A percentile compares a stretch with the other conserved stretches of the same genome.
Conservation (phyloP, 1,284 basidiomycete genomes). For the Ustilago trichophora region DNA sequence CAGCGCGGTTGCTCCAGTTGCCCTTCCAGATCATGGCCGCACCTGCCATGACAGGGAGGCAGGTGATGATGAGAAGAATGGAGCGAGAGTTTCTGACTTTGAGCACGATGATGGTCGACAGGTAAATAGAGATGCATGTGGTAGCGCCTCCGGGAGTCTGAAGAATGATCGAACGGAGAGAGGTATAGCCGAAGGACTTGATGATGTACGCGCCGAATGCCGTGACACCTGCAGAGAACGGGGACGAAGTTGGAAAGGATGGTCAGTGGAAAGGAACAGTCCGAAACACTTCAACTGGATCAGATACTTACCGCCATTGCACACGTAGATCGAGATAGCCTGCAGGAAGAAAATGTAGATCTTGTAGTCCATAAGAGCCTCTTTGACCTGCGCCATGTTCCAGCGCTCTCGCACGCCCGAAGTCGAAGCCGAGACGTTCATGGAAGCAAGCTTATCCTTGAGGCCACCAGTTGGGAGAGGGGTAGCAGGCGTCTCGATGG, state of each 20-base stretch:
- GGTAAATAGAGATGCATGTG: conserved; percentile 68
- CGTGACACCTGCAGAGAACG: conserved; percentile 62
- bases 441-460: conserved; percentile 32
- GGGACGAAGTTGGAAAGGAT: too few relatives aligned
- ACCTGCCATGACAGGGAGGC: conserved; percentile 70
- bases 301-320: too few relatives aligned
- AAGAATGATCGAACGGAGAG: conserved; percentile 69
- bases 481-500: neutral
- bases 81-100: conserved; percentile 67
- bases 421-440: conserved; percentile 38
- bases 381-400: conserved; percentile 67
- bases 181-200: conserved; percentile 68
- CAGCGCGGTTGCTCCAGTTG: conserved; percentile 67
- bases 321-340: conserved; percentile 67
- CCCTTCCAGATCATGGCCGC: conserved; percentile 69
- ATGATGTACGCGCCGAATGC: conserved; percentile 70
- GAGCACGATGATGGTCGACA: conserved; percentile 68
- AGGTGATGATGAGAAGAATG: conserved; percentile 68
- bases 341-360: conserved; percentile 69
- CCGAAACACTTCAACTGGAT: too few relatives aligned
- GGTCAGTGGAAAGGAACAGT: too few relatives aligned
- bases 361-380: conserved; percentile 69
- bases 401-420: conserved; percentile 53
- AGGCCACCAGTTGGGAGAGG: conserved; percentile 24
- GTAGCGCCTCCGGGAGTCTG: conserved; percentile 67